Evolutionary conservation across 192 early-diverging fungal species (phyloP).

Genomic region (Thoreauomyces humboldtii): DNA sequence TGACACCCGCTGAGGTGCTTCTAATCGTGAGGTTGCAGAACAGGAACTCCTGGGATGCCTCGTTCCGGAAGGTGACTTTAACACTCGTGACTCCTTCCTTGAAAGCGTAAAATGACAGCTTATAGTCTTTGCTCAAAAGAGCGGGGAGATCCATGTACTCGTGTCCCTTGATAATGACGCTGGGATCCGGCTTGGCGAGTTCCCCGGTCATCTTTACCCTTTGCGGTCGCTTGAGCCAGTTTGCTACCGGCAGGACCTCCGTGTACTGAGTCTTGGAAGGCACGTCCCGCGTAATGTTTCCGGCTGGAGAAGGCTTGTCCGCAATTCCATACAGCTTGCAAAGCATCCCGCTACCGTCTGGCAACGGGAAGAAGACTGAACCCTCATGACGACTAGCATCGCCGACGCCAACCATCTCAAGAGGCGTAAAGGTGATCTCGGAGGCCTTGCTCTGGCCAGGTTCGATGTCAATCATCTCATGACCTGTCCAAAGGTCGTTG

Average conservation of each 20-base stretch:
- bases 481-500: conserved; percentile 55
- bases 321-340: conserved; percentile 58
- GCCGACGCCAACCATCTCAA: conserved; percentile 46
- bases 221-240: conserved; percentile 59
- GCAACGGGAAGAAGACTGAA: conserved; percentile 60
- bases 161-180: conserved; percentile 54
- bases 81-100: conserved; percentile 52
- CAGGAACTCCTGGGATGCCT: conserved; percentile 54
- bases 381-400: conserved; percentile 60
- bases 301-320: conserved; percentile 52
- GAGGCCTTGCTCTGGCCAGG: conserved; percentile 53
- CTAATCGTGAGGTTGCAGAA: conserved; percentile 56
- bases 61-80: conserved; percentile 60
- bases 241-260: conserved; percentile 47
- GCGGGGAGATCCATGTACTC: conserved; percentile 60
- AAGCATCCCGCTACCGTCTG: conserved; percentile 57
- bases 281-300: conserved; percentile 51
- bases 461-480: conserved; percentile 55
- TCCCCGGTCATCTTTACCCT: conserved; percentile 51
- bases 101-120: conserved; percentile 58
- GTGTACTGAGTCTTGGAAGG: conserved; percentile 56
- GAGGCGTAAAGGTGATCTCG: conserved; percentile 53
- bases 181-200: conserved; percentile 53
- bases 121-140: conserved; percentile 51
- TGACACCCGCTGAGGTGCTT: conserved; percentile 53